Conservation (phyloP, 2,329 filamentous ascomycete genomes). For the Penicillium sp. region DNA sequence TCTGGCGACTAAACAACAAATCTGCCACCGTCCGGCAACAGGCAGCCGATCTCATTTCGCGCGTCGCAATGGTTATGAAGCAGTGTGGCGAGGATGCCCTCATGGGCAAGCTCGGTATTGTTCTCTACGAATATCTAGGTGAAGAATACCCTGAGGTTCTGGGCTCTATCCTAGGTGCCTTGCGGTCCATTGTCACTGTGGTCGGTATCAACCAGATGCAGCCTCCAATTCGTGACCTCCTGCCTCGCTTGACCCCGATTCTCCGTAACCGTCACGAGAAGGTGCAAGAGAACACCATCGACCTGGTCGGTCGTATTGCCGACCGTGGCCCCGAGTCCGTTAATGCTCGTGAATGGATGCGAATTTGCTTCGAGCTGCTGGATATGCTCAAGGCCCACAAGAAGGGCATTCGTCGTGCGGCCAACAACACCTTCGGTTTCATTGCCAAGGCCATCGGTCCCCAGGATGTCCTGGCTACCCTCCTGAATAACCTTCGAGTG, state of each 20-base stretch:
- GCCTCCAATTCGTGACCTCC: slow-evolving; percentile 91
- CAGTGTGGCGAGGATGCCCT: slow-evolving; percentile 95
- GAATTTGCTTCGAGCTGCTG: slow-evolving; percentile 97
- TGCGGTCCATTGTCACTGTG: slow-evolving; percentile 95
- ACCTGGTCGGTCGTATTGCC: slow-evolving; percentile 94
- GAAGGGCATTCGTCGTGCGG: slow-evolving; percentile 95
- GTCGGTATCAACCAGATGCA: slow-evolving; percentile 99
- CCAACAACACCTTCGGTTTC: slow-evolving; percentile 99
- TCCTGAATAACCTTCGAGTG: slow-evolving; percentile 94
- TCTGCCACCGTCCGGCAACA: slow-evolving; percentile 95
- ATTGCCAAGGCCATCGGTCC: slow-evolving; percentile 99
- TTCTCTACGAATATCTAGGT: slow-evolving; percentile 96
- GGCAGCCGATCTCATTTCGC: slow-evolving; percentile 91
- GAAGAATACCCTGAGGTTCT: slow-evolving; percentile 98
- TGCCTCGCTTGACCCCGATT: slow-evolving; percentile 95
- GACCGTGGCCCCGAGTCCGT: slow-evolving; percentile 95
- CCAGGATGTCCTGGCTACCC: slow-evolving; percentile 91
- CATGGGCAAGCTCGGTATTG: slow-evolving; percentile 91
- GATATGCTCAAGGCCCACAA: slow-evolving; percentile 99
- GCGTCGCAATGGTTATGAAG: slow-evolving; percentile 98
- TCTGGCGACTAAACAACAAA: slow-evolving; percentile 97
- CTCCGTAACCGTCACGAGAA: slow-evolving; percentile 98
- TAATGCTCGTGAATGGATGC: slow-evolving; percentile 98
- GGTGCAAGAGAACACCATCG: slow-evolving; percentile 98
- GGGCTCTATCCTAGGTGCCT: slow-evolving; percentile 90